These are phyloP conservation scores for Debaryomyces udenii DNA, from an alignment of 1,139 yeast genomes.

Conservation along the genomic window DNA sequence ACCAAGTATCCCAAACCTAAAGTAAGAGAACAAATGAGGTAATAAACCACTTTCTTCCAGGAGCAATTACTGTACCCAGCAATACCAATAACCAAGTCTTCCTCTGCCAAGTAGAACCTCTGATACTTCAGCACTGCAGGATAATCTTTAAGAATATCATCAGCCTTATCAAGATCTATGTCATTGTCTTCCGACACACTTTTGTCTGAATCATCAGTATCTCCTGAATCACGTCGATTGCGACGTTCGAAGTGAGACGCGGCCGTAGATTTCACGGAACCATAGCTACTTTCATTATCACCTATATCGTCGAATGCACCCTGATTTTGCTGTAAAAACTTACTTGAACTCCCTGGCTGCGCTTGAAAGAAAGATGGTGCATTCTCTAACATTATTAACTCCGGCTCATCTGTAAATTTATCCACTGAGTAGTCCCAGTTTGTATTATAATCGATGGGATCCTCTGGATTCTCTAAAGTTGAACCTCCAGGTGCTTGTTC, in stretches of 20 bases:
- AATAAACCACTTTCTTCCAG: slow-evolving; percentile 51
- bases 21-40: slow-evolving; percentile 57
- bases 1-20: slow-evolving; percentile 73
- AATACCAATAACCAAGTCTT: slow-evolving; percentile 88
- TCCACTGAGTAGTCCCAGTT: slow-evolving; percentile 64
- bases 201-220: slow-evolving; percentile 29
- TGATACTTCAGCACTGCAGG: slow-evolving; percentile 59
- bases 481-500: slow-evolving; percentile 89
- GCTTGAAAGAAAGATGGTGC: slow-evolving; percentile 8
- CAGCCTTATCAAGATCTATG: slow-evolving; percentile 23
- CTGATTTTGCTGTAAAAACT: slow-evolving; percentile 1
- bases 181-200: slow-evolving; percentile 21
- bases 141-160: slow-evolving; percentile 43
- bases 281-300: slow-evolving; percentile 27
- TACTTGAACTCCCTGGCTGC: slow-evolving; percentile 2
- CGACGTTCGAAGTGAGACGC: slow-evolving; percentile 30
- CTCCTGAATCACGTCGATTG: slow-evolving; percentile 33
- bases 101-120: slow-evolving; percentile 91
- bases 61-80: slow-evolving; percentile 77
- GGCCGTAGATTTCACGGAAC: slow-evolving; percentile 32
- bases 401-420: slow-evolving; percentile 40
- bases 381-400: slow-evolving; percentile 11
- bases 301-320: slow-evolving; percentile 19
- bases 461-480: slow-evolving; percentile 63
- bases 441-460: slow-evolving; percentile 64